Conservation (phyloP, 192 early-diverging fungal species). For the Linnemannia exigua region DNA sequence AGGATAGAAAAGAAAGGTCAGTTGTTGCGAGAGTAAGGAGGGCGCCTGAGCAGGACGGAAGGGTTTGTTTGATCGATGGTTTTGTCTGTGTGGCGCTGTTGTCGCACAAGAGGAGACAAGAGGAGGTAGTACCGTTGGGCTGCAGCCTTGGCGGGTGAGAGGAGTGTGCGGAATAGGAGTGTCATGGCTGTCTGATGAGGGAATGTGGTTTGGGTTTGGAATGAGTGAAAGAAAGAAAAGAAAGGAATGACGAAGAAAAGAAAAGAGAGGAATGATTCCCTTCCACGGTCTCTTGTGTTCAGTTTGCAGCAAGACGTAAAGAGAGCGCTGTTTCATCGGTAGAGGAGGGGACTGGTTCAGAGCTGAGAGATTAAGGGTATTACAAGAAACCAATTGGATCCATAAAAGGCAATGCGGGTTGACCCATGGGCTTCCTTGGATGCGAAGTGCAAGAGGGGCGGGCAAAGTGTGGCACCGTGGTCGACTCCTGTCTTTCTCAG, state of each 20-base stretch:
- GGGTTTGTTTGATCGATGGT: too few species aligned
- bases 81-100: too few species aligned
- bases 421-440: background rate
- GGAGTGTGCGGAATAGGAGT: slow-evolving; percentile 18
- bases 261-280: background rate
- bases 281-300: background rate
- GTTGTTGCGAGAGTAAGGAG: too few species aligned
- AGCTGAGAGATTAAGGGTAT: background rate
- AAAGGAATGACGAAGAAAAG: background rate
- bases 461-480: background rate
- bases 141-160: slow-evolving; percentile 28
- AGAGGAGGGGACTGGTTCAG: background rate
- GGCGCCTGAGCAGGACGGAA: background rate
- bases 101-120: background rate
- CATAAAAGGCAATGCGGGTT: slow-evolving; percentile 3
- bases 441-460: background rate
- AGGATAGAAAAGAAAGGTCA: background rate
- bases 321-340: background rate
- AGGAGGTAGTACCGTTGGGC: slow-evolving; percentile 21
- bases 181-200: slow-evolving; percentile 8
- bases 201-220: background rate
- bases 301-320: background rate
- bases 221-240: too few species aligned
- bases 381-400: background rate
- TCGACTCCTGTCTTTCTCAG: background rate